These are phyloP conservation scores for Verticillium tricorpus DNA, from an alignment of 2,329 filamentous ascomycete genomes.

Conservation along the genomic window DNA sequence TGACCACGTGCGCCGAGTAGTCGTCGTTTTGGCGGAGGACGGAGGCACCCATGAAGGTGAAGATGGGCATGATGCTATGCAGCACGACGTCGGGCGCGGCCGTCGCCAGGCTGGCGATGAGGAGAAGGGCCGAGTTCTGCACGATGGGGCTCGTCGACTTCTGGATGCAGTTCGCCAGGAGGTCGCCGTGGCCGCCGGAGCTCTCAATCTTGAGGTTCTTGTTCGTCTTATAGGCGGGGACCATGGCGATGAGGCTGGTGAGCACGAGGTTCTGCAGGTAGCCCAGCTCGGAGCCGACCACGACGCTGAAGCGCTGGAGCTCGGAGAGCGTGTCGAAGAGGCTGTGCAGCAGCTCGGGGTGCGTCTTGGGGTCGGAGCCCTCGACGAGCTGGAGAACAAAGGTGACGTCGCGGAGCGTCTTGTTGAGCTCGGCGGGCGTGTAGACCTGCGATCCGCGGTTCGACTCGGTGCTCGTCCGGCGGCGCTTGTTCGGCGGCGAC, in stretches of 20 bases:
- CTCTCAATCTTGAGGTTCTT: slow-evolving; percentile 64
- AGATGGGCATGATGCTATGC: slow-evolving; percentile 98
- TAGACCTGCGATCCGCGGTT: slow-evolving; percentile 55
- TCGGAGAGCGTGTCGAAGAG: slow-evolving; percentile 85
- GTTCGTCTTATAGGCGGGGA: slow-evolving; percentile 67
- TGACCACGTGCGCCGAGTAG: slow-evolving; percentile 93
- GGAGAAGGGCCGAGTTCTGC: slow-evolving; percentile 82
- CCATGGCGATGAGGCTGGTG: slow-evolving; percentile 75
- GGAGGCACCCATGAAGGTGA: slow-evolving; percentile 94
- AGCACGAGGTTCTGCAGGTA: slow-evolving; percentile 86
- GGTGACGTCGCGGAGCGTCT: slow-evolving; percentile 70
- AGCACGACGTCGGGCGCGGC: slow-evolving; percentile 87
- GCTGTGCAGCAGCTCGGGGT: slow-evolving; percentile 70
- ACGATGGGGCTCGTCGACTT: slow-evolving; percentile 89
- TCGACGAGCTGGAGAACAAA: slow-evolving; percentile 88
- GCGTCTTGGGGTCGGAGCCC: slow-evolving; percentile 67
- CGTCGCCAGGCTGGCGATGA: slow-evolving; percentile 82
- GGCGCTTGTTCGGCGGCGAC: slow-evolving; percentile 70
- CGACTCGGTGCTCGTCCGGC: slow-evolving; percentile 71
- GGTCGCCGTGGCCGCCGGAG: slow-evolving; percentile 77
- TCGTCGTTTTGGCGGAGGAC: slow-evolving; percentile 91
- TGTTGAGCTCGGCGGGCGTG: slow-evolving; percentile 60
- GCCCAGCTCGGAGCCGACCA: slow-evolving; percentile 80
- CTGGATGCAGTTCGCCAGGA: slow-evolving; percentile 91
- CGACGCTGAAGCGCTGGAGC: slow-evolving; percentile 76